Conservation (phyloP, 768 basidiomycete genomes). For the Amanita phalloides region DNA sequence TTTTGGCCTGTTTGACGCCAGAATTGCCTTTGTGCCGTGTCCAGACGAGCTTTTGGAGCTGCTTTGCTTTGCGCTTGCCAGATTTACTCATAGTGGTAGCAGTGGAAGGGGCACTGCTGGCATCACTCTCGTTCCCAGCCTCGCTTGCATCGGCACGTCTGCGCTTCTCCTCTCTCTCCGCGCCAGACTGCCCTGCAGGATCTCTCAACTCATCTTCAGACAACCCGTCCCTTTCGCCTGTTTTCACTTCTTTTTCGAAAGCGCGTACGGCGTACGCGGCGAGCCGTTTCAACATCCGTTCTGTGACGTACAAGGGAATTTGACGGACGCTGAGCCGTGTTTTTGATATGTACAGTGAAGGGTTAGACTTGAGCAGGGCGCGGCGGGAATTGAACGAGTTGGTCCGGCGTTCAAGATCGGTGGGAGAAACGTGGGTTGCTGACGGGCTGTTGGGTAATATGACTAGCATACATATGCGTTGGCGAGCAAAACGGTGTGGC, state of each 20-base stretch:
- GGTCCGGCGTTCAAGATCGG: slow-evolving; percentile 81
- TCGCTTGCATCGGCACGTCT: slow-evolving; percentile 17
- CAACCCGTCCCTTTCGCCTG: slow-evolving; percentile 46
- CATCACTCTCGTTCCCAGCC: slow-evolving; percentile 22
- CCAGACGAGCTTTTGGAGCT: slow-evolving; percentile 14
- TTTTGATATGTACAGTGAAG: slow-evolving; percentile 87
- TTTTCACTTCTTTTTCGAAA: slow-evolving; percentile 73
- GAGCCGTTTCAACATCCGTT: slow-evolving; percentile 82
- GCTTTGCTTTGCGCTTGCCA: slow-evolving; percentile 14
- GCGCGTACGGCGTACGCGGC: slow-evolving; percentile 69
- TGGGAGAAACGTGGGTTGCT: slow-evolving; percentile 53
- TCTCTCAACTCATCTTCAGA: slow-evolving; percentile 63
- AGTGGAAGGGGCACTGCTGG: slow-evolving; percentile 27
- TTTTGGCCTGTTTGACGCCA: slow-evolving; percentile 79
- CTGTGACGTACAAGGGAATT: slow-evolving; percentile 82
- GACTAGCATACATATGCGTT: slow-evolving; percentile 33
- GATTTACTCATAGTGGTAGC: slow-evolving; percentile 20
- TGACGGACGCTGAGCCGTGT: slow-evolving; percentile 93
- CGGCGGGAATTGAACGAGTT: slow-evolving; percentile 80
- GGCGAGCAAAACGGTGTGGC: not conserved
- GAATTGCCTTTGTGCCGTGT: slow-evolving; percentile 14
- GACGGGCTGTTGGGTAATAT: slow-evolving; percentile 84
- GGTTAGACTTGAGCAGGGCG: slow-evolving; percentile 79
- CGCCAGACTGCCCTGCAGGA: slow-evolving; percentile 11
- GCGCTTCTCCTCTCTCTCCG: slow-evolving; percentile 11